phyloP scores from a whole-genome alignment of 352 stramenopile genomes.

The Globisporangium carolinianum region DNA sequence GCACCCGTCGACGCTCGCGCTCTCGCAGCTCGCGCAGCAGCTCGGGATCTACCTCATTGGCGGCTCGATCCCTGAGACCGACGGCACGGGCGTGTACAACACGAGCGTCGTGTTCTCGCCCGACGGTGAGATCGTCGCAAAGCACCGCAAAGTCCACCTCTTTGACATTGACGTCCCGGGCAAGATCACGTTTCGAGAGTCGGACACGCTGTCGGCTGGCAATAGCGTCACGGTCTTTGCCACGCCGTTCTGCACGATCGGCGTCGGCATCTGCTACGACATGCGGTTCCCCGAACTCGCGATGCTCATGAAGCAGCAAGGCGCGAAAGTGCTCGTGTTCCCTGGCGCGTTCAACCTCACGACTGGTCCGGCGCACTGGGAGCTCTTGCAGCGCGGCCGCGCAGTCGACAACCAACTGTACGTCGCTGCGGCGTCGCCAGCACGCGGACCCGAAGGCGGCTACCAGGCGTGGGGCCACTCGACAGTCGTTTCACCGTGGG shows the following conservation, averaged over 20 bases:
- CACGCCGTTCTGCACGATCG: constrained; percentile 90
- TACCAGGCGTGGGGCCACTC: constrained; percentile 99
- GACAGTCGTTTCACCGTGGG: constrained; percentile 96
- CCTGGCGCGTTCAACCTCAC: constrained; percentile 86
- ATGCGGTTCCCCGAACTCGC: constrained; percentile 99
- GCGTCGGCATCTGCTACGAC: constrained; percentile 99
- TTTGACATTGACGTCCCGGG: constrained; percentile 99
- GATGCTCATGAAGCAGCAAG: constrained; percentile 92
- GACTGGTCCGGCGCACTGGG: constrained; percentile 97
- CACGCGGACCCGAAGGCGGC: constrained; percentile 88
- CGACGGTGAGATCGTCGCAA: constrained; percentile 92
- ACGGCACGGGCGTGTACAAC: constrained; percentile 94
- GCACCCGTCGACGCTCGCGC: constrained; percentile 82
- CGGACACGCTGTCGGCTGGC: constrained; percentile 95
- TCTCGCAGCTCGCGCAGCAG: constrained; percentile 88
- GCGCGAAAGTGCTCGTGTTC: constrained; percentile 85
- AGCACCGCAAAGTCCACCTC: constrained; percentile 99
- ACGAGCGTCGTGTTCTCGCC: constrained; percentile 97
- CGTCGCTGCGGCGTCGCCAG: constrained; percentile 94
- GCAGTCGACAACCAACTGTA: constrained; percentile 95
- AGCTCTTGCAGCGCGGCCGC: constrained; percentile 95
- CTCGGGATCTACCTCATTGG: constrained; percentile 94
- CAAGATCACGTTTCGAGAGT: constrained; percentile 99
- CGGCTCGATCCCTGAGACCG: constrained; percentile 94
- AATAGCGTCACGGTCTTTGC: constrained; percentile 83